A percentile compares a stretch with the other conserved stretches of the same genome.
These are phyloP conservation scores for Emmonsiellopsis sp. DNA, from an alignment of 2,329 filamentous ascomycete species.

Conservation along the genomic window DNA sequence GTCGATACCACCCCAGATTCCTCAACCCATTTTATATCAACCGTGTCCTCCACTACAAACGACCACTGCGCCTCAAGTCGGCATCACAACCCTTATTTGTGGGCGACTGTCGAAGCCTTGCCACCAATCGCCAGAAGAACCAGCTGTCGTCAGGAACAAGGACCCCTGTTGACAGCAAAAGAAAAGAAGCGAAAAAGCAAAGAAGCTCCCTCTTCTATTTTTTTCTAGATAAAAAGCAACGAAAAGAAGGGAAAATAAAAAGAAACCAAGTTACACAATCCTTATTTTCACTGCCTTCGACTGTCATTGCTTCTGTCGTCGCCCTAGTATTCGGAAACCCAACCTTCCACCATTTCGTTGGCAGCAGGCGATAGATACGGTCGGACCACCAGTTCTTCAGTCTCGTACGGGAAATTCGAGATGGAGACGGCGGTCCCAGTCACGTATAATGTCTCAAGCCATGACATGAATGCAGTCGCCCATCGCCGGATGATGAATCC, in stretches of 20 bases:
- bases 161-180: not conserved
- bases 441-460: slow-evolving; percentile 30
- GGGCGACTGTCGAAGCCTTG: not conserved
- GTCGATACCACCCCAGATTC: too few relatives aligned
- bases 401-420: slow-evolving; percentile 5
- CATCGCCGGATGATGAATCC: slow-evolving; percentile 31
- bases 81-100: not conserved
- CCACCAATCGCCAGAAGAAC: not conserved
- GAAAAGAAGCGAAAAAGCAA: slow-evolving; percentile 5
- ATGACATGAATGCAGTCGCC: slow-evolving; percentile 26
- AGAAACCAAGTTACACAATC: slow-evolving; percentile 6
- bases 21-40: too few relatives aligned
- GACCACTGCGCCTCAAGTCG: not conserved
- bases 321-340: not conserved
- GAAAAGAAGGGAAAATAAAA: slow-evolving; percentile 3
- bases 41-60: not conserved
- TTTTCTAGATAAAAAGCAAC: not conserved
- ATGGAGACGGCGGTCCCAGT: slow-evolving; percentile 36
- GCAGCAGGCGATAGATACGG: not conserved
- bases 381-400: not conserved
- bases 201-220: not conserved
- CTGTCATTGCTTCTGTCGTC: not conserved
- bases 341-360: not conserved
- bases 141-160: not conserved
- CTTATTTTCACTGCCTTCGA: not conserved